Base-by-base conservation (phyloP, 257 asterid species). In the Gardenia jasminoides region DNA sequence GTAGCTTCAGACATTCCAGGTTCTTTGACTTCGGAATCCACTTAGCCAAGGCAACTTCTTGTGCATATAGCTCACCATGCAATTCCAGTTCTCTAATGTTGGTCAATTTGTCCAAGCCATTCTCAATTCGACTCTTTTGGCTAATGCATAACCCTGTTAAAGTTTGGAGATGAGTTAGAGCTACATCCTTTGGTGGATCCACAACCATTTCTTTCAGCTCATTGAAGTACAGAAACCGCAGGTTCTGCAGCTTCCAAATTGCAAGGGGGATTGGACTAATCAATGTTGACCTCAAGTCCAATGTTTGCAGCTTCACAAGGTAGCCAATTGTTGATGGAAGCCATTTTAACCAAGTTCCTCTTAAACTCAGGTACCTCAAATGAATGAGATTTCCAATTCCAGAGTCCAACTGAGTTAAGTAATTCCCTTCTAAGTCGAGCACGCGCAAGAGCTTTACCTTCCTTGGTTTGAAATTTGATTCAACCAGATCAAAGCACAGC, bases 41-140 rank as follows among this genome's bases (percentile, higher is more conserved):
- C 39, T 72, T 72, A 47, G 56, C 78, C 48, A 79, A 67, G 26
- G 82, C 71, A 61, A 36, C 67, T 64, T 72, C 78, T 17, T 72
- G 78, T 19, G 22, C 16, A 36, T n/a, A 33, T 6, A 79, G 62
- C 26, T 54, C 82, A 20, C 78, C 82, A 17, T 28, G 44, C 59
- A 79, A 24, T 36, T 33, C 66, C 74, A 79, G 54, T 46, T 72
- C 74, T 46, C 78, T 79, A 6, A 79, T 12, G 78, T 6, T 31
- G 20, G 74, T 79, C 67, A 79, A 72, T 56, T 72, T 79, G 68
- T 79, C 78, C 67, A 79, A 79, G 67, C 82, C 78, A 62, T 28
- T 3, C 74, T 64, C 74, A 22, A 72, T 56, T 19, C 26, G 41
- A 69, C 46, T 79, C 41, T 26, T 64, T 15, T 67, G 11, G 74